Base-by-base conservation (phyloP, 768 basidiomycete genomes). In the Amylocystis lapponica region DNA sequence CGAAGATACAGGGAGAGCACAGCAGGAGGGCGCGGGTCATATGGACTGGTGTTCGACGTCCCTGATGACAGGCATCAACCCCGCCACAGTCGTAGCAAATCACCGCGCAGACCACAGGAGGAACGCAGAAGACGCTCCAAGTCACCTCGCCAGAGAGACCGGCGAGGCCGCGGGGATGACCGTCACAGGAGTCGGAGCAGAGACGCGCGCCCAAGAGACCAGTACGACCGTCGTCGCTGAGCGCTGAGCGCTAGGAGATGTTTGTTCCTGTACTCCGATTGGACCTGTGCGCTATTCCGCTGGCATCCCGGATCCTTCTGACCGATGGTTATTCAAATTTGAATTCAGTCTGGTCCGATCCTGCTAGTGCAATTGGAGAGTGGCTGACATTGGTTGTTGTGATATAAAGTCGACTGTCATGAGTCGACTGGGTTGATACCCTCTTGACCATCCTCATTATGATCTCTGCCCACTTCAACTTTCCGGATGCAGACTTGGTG, bases 41-140 rank as follows among this genome's bases (percentile, higher is more conserved):
- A 92, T 57, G 79, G 78, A 17, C 81, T 93, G 84, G 86, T 93
- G 19, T 93, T 94, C 60, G 90, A 94, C 47, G 71, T 83, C n/a
- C 68, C 72, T 25, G 62, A 60, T 12, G 53, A 58, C 17, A 62
- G 58, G 19, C 49, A 50, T 8, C 52, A 55, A n/a, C 62, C 65
- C 34, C 64, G 61, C 19, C 71, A 70, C 51, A 81, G 79, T 47
- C 67, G 68, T 20, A 72, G 77, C 23, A 57, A 66, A 17, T 51
- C 53, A 23, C 54, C 53, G 7, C 56, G 57, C 14, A 41, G 45
- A 1, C 59, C 64, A 13, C 44, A 54, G 16, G 56, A 62, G 20
- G 57, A 61, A 16, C 49, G 47, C 7, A 25, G 48, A 19, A 35
- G 48, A 13, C 52, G 60, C 13, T 55, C 59, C 20, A 32, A 44